A percentile compares a stretch with the other conserved stretches of the same genome.
These are phyloP conservation scores for Leucocoprinus sp. DNA, from an alignment of 768 basidiomycete genomes.

Conservation along the genomic window DNA sequence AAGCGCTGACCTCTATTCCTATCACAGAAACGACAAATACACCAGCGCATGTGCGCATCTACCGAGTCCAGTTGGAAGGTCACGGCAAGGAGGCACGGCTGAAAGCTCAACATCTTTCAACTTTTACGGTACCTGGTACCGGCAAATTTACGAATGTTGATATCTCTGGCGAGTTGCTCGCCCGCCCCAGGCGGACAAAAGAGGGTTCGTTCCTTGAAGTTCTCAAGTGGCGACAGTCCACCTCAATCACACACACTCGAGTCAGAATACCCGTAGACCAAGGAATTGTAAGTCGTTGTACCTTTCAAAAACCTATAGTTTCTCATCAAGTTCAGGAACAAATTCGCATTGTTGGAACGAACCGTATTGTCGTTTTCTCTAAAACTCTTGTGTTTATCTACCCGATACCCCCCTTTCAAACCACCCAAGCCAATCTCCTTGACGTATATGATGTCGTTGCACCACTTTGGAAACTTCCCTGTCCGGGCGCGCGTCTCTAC, in stretches of 20 bases:
- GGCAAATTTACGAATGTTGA: constrained; percentile 10
- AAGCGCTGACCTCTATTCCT: not conserved
- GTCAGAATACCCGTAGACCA: constrained; percentile 10
- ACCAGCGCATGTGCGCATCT: constrained; percentile 7
- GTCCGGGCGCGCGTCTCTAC: constrained; percentile 7
- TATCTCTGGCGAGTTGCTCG: constrained; percentile 6
- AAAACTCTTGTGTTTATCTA: constrained; percentile 8
- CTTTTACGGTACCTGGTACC: constrained; percentile 6
- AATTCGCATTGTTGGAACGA: constrained; percentile 8
- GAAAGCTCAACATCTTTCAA: constrained; percentile 8
- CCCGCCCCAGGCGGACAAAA: constrained; percentile 6
- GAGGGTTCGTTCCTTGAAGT: constrained; percentile 8
- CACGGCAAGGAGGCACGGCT: constrained; percentile 6
- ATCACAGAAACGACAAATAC: not conserved
- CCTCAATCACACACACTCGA: constrained; percentile 8
- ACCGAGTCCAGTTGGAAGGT: not conserved
- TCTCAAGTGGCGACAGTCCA: constrained; percentile 9
- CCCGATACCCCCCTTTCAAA: constrained; percentile 10
- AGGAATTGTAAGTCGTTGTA: not conserved
- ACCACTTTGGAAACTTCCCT: constrained; percentile 10
- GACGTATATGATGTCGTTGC: constrained; percentile 6
- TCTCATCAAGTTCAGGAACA: not conserved
- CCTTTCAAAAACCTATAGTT: not conserved
- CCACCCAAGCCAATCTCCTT: constrained; percentile 7
- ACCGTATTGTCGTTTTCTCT: constrained; percentile 9